phyloP scores from a whole-genome alignment of 768 basidiomycete genomes.

The Jaapia argillacea region DNA sequence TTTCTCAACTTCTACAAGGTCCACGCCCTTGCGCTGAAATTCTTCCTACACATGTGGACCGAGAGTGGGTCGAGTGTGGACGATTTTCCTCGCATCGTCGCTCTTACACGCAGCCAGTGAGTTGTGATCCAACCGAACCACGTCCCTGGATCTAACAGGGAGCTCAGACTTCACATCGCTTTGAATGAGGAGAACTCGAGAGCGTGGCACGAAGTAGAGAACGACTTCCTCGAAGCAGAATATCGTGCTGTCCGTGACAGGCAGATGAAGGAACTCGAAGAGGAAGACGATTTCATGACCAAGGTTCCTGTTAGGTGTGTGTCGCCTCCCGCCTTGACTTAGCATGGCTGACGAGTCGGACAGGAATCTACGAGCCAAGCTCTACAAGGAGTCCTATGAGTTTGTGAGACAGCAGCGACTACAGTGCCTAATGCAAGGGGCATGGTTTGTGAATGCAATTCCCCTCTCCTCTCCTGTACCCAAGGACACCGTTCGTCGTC shows the following conservation, averaged over 20 bases:
- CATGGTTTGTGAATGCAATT: constrained; percentile 85
- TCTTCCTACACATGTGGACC: constrained; percentile 90
- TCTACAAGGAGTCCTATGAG: constrained; percentile 85
- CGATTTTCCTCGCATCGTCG: constrained; percentile 73
- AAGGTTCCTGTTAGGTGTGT: constrained; percentile 80
- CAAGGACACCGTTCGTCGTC: constrained; percentile 45
- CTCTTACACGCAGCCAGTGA: constrained; percentile 77
- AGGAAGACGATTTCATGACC: constrained; percentile 79
- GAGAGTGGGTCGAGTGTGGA: constrained; percentile 70
- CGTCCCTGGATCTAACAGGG: not conserved
- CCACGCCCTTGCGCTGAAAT: constrained; percentile 70
- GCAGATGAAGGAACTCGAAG: constrained; percentile 85
- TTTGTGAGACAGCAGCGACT: constrained; percentile 86
- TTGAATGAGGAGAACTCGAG: constrained; percentile 64
- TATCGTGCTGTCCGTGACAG: constrained; percentile 80
- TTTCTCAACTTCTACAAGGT: constrained; percentile 79
- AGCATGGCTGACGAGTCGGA: not conserved
- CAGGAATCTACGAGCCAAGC: constrained; percentile 75
- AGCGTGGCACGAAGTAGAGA: constrained; percentile 78
- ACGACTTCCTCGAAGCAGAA: constrained; percentile 71
- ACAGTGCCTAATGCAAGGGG: constrained; percentile 79
- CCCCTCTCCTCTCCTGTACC: constrained; percentile 31
- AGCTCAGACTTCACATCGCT: constrained; percentile 61
- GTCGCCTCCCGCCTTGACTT: not conserved
- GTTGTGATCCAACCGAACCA: constrained; percentile 19